Base-by-base conservation (phyloP, 345 rosid species). In the Corymbia maculata region DNA sequence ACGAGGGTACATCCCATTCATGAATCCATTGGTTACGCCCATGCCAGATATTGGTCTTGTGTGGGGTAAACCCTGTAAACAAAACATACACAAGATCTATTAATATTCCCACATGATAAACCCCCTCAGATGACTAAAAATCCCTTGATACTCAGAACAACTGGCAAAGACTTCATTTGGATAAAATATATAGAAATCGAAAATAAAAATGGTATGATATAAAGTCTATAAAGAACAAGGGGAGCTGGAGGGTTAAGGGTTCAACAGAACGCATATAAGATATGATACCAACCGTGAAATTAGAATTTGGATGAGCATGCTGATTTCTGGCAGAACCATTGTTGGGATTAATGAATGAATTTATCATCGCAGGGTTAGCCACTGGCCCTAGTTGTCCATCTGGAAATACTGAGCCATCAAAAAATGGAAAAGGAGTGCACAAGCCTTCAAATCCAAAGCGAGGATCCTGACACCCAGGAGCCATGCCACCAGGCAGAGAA, bases 381-480 rank as follows among this genome's bases (percentile, higher is more conserved):
- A 90, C 90, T 57, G 93, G 90, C 87, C 94, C 95, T 61, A 90
- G 88, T 88, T 92, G 97, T 85, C 92, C 97, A 92, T 95, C 96
- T 52, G 95, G 88, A 88, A 89, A 94, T 86, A 91, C 90, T 3
- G 94, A 85, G 86, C 92, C 91, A 88, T 95, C 97, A 15, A 93
- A 85, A 93, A 95, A 94, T 26, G 94, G 93, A 79, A 92, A 84
- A 12, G 94, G 89, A 85, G 91, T 91, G 79, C 91, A 91, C 88
- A 89, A 87, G 50, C 92, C 96, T 89, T 96, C 98, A 92, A 91
- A 94, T 50, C 91, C 92, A 88, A 24, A 94, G 89, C 94, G 93
- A 47, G 92, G 93, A 89, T 95, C 99, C 95, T 93, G 97, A 88
- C 94, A 97, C 79, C 94, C 95, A 82, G 95, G 57, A 36, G 95